phyloP scores from a whole-genome alignment of 352 stramenopile genomes.

The Globisporangium parvum region DNA sequence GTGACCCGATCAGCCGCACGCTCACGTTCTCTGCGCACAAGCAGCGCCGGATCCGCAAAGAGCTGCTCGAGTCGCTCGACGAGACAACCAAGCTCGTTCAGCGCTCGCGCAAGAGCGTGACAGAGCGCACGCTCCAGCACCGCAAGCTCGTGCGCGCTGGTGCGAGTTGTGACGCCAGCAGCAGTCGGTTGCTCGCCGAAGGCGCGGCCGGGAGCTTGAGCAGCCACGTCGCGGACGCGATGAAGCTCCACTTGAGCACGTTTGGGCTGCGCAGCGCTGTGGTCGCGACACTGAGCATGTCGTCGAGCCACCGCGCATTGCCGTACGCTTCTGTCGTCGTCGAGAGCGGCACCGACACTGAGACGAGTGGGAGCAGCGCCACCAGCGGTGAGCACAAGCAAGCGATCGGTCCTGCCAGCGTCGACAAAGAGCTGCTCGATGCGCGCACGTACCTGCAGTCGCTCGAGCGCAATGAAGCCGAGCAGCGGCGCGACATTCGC shows the following conservation, averaged over 20 bases:
- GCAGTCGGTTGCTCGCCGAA: too few species aligned
- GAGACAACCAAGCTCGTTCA: constrained; percentile 23
- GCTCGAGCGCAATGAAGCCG: constrained; percentile 23
- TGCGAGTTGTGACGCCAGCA: neutral
- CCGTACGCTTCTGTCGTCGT: neutral
- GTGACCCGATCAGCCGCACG: constrained; percentile 43
- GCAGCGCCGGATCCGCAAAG: constrained; percentile 35
- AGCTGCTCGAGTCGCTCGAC: constrained; percentile 27
- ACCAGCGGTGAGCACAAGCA: too few species aligned
- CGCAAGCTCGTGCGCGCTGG: constrained; percentile 8
- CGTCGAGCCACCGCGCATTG: neutral
- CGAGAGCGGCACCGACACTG: neutral
- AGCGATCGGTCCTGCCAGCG: too few species aligned
- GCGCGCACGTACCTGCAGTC: constrained; percentile 11
- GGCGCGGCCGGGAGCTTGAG: neutral
- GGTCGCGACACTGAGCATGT: constrained; percentile 10
- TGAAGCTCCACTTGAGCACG: constrained; percentile 12
- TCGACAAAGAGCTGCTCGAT: constrained; percentile 22
- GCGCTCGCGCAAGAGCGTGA: constrained; percentile 15
- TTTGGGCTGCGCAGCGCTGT: constrained; percentile 25
- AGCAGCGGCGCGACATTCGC: constrained; percentile 30
- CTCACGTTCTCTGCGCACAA: constrained; percentile 47
- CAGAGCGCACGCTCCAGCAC: constrained; percentile 14
- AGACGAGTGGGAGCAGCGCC: too few species aligned
- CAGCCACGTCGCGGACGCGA: constrained; percentile 4